Conservation (phyloP, 1,284 basidiomycete genomes). For the Afroboletus lepidellus region DNA sequence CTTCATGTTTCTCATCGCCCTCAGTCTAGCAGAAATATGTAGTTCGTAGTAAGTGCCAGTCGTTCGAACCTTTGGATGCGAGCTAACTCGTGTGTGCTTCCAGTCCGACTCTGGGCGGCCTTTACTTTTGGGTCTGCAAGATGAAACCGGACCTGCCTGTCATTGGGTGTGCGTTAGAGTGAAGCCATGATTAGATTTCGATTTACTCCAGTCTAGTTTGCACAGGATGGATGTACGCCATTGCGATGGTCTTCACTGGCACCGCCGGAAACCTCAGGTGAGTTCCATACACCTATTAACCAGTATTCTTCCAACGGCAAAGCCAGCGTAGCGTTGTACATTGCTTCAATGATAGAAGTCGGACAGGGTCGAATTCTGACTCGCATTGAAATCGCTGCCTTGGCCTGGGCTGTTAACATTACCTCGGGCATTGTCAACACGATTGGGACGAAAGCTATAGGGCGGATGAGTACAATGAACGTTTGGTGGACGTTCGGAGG, state of each 20-base stretch:
- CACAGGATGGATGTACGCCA: slow-evolving; percentile 61
- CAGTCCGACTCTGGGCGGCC: slow-evolving; percentile 56
- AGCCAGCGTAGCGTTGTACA: slow-evolving; percentile 50
- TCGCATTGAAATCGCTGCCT: slow-evolving; percentile 50
- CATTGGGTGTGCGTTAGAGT: slow-evolving; percentile 48
- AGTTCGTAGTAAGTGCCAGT: slow-evolving; percentile 54
- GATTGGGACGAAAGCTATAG: slow-evolving; percentile 56
- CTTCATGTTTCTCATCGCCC: slow-evolving; percentile 59
- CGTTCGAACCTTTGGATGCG: not conserved
- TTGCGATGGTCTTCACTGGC: slow-evolving; percentile 61
- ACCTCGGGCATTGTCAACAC: slow-evolving; percentile 53
- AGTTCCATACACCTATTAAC: not conserved
- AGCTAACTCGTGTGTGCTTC: slow-evolving; percentile 1
- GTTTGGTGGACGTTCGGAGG: slow-evolving; percentile 65
- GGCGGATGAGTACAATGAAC: slow-evolving; percentile 54
- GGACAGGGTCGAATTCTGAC: slow-evolving; percentile 45
- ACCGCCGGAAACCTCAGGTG: slow-evolving; percentile 60
- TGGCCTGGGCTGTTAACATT: slow-evolving; percentile 61
- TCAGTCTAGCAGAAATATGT: slow-evolving; percentile 59
- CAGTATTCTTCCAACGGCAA: not conserved
- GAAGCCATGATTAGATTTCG: not conserved
- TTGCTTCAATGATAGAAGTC: slow-evolving; percentile 55
- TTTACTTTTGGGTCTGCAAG: slow-evolving; percentile 66
- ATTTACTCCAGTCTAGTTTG: slow-evolving; percentile 36
- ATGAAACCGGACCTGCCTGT: slow-evolving; percentile 57